phyloP scores from a whole-genome alignment of 805 yeast species.

The Yamadazyma laniorum region DNA sequence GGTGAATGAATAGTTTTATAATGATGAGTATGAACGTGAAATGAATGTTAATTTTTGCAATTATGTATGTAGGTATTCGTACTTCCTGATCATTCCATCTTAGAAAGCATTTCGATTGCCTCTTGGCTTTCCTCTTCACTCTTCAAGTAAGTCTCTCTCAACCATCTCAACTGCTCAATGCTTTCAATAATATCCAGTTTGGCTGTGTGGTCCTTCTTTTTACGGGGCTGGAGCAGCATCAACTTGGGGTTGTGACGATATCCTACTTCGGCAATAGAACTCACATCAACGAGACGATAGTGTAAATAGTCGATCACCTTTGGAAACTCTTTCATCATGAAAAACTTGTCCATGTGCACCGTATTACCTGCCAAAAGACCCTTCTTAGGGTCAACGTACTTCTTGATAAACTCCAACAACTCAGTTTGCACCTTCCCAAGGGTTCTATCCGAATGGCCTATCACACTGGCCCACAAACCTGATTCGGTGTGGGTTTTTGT shows the following conservation, averaged over 20 bases:
- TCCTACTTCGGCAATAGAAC: slow-evolving; percentile 79
- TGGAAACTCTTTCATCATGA: slow-evolving; percentile 84
- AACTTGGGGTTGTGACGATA: slow-evolving; percentile 71
- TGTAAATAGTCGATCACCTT: slow-evolving; percentile 54
- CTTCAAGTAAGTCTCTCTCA: slow-evolving; percentile 60
- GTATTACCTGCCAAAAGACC: slow-evolving; percentile 91
- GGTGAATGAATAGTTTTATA: background rate
- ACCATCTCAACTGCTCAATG: slow-evolving; percentile 79
- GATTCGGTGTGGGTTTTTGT: slow-evolving; percentile 67
- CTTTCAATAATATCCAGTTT: slow-evolving; percentile 85
- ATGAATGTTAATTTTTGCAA: no score
- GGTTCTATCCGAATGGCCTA: slow-evolving; percentile 52
- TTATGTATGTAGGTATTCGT: no score
- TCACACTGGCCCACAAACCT: slow-evolving; percentile 75
- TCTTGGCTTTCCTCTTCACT: slow-evolving; percentile 16
- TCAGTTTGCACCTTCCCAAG: slow-evolving; percentile 62
- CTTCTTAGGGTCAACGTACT: slow-evolving; percentile 47
- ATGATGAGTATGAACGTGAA: no score
- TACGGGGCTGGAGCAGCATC: slow-evolving; percentile 56
- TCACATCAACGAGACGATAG: slow-evolving; percentile 87
- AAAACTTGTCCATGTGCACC: slow-evolving; percentile 86
- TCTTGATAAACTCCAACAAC: slow-evolving; percentile 57
- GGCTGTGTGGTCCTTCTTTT: slow-evolving; percentile 80
- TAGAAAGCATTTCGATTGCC: background rate
- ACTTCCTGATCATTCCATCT: no score